phyloP scores from a whole-genome alignment of 2,329 filamentous ascomycete genomes.

The Trichophyton simii region DNA sequence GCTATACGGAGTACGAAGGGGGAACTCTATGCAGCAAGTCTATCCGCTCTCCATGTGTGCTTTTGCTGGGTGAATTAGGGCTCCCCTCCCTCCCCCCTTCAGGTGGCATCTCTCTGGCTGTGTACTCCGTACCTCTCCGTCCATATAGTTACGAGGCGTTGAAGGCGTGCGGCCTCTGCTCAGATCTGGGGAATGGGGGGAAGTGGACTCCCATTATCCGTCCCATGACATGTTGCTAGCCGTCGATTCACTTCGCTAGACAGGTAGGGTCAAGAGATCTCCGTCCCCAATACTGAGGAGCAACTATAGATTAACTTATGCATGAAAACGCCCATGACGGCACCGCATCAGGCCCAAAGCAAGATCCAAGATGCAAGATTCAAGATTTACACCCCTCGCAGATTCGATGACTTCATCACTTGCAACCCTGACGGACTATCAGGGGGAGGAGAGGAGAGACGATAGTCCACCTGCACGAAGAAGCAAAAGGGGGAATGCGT shows the following conservation, averaged over 20 bases:
- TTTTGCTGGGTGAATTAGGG: no score
- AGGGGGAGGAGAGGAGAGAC: neutral
- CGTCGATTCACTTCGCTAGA: neutral
- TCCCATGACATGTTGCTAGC: neutral
- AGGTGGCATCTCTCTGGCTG: no score
- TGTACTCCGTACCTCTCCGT: neutral
- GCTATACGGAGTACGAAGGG: no score
- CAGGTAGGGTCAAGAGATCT: no score
- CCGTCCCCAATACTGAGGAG: neutral
- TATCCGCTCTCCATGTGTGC: no score
- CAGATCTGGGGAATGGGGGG: neutral
- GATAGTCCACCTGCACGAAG: no score
- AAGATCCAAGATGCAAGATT: no score
- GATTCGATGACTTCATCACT: neutral
- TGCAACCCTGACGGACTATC: neutral
- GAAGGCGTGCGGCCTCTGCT: neutral
- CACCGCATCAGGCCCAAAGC: no score
- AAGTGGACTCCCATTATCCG: neutral
- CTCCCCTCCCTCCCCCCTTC: no score
- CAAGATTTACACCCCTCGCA: neutral
- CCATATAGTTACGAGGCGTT: neutral
- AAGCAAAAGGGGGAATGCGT: neutral
- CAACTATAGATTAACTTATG: neutral
- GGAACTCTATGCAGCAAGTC: no score
- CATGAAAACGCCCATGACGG: neutral